These are phyloP conservation scores for Abelmoschus esculentus DNA, from an alignment of 345 rosid genomes.

Conservation along the genomic window DNA sequence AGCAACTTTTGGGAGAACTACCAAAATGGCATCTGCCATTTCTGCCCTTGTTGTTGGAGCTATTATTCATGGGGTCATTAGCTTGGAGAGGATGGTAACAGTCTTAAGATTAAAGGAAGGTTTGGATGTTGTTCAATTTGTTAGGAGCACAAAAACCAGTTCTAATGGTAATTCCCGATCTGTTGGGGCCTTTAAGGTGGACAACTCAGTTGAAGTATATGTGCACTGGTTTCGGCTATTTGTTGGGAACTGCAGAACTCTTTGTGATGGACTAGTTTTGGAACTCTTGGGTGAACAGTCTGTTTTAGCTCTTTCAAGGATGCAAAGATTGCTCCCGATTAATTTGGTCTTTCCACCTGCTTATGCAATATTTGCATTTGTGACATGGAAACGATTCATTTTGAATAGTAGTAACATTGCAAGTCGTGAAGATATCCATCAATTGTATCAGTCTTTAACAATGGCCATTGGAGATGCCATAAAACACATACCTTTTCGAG, in stretches of 20 bases:
- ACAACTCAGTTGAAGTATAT: constrained; percentile 55
- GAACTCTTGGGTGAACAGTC: constrained; percentile 91
- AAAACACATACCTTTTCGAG: constrained; percentile 83
- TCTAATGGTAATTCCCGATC: constrained; percentile 81
- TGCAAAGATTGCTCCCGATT: constrained; percentile 86
- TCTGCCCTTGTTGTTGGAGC: constrained; percentile 83
- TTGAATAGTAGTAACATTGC: constrained; percentile 36
- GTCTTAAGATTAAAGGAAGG: constrained; percentile 78
- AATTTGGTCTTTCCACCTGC: constrained; percentile 91
- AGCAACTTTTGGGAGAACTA: constrained; percentile 35
- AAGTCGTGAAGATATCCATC: constrained; percentile 73
- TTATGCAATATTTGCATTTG: constrained; percentile 70
- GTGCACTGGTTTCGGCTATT: constrained; percentile 95
- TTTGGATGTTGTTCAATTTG: constrained; percentile 77
- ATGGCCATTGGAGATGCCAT: constrained; percentile 72
- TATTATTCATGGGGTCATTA: constrained; percentile 80
- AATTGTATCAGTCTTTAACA: constrained; percentile 62
- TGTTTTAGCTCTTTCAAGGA: constrained; percentile 78
- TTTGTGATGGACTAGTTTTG: constrained; percentile 78
- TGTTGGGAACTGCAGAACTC: constrained; percentile 78
- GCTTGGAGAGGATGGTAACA: constrained; percentile 87
- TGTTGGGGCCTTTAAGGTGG: constrained; percentile 51
- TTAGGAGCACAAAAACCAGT: constrained; percentile 58
- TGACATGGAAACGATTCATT: constrained; percentile 73
- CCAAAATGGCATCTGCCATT: constrained; percentile 68